Evolutionary conservation across 345 rosid species (phyloP).

Genomic region (Citrus unshiu): DNA sequence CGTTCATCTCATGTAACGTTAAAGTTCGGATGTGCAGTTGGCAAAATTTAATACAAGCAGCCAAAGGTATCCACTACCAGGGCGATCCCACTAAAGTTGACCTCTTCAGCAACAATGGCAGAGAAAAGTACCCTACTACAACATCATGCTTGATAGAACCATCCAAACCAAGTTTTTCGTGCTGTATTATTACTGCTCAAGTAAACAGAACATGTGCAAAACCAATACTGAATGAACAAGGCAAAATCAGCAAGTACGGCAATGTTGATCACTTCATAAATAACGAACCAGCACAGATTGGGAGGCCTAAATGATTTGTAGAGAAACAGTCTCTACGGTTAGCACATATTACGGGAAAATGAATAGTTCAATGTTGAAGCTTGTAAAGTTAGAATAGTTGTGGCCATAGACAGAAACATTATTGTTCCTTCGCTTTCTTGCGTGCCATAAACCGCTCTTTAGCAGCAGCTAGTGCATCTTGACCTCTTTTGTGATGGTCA

Average conservation of each 20-base stretch:
- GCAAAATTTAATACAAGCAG: background rate
- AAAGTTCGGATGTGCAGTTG: no score
- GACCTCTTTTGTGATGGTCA: constrained; percentile 60
- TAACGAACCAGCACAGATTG: no score
- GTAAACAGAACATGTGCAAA: background rate
- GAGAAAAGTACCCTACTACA: background rate
- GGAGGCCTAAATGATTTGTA: background rate
- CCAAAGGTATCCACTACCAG: background rate
- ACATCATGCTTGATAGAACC: background rate
- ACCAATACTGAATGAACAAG: background rate
- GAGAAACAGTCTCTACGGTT: background rate
- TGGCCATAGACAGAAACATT: background rate
- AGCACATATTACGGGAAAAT: background rate
- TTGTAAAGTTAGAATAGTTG: background rate
- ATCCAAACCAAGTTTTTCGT: background rate
- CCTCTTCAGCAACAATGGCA: background rate
- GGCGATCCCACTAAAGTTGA: background rate
- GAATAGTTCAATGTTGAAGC: background rate
- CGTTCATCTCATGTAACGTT: no score
- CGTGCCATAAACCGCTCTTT: constrained; percentile 75
- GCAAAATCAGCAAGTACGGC: background rate
- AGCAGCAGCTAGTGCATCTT: constrained; percentile 72
- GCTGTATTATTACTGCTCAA: background rate
- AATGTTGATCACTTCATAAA: no score
- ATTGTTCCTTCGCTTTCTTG: constrained; percentile 61